A percentile compares a stretch with the other conserved stretches of the same genome.
These are phyloP conservation scores for Aureobasidium sp. DNA, from an alignment of 2,329 filamentous ascomycete species.

Conservation along the genomic window DNA sequence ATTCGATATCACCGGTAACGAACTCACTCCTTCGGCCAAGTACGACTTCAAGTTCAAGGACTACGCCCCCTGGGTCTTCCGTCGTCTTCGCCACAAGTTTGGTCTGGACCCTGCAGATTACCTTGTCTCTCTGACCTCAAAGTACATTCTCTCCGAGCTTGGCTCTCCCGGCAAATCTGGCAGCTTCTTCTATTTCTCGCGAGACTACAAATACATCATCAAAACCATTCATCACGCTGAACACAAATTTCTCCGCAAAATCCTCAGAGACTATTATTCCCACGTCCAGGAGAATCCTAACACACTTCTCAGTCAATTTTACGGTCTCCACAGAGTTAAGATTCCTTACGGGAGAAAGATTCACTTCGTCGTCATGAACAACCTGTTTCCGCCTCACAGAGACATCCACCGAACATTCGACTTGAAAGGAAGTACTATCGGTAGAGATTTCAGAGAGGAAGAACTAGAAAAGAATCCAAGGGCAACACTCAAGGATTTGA, in stretches of 20 bases:
- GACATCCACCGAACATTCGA: conserved; percentile 98
- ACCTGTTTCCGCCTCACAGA: conserved; percentile 91
- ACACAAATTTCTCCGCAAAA: conserved; percentile 77
- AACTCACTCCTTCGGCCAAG: conserved; percentile 93
- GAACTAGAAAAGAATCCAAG: conserved; percentile 80
- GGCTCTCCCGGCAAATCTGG: conserved; percentile 97
- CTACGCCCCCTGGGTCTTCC: conserved; percentile 99
- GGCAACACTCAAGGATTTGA: conserved; percentile 91
- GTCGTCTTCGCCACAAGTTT: conserved; percentile 79
- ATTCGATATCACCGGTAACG: conserved; percentile 96
- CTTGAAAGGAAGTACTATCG: conserved; percentile 91
- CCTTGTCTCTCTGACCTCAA: conserved; percentile 93
- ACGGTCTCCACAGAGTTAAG: conserved; percentile 94
- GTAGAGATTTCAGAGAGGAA: conserved; percentile 83
- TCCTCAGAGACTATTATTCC: conserved; percentile 83
- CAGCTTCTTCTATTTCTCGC: conserved; percentile 98
- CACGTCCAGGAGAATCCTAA: conserved; percentile 93
- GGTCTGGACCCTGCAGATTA: conserved; percentile 94
- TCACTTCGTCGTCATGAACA: conserved; percentile 99
- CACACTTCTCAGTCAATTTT: conserved; percentile 94
- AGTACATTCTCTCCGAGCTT: conserved; percentile 95
- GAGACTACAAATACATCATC: conserved; percentile 99
- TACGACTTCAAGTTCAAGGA: conserved; percentile 99
- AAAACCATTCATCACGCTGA: conserved; percentile 98
- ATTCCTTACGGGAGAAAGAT: conserved; percentile 98